Conservation (phyloP, 2,329 filamentous ascomycete genomes). For the Fusarium illudens region DNA sequence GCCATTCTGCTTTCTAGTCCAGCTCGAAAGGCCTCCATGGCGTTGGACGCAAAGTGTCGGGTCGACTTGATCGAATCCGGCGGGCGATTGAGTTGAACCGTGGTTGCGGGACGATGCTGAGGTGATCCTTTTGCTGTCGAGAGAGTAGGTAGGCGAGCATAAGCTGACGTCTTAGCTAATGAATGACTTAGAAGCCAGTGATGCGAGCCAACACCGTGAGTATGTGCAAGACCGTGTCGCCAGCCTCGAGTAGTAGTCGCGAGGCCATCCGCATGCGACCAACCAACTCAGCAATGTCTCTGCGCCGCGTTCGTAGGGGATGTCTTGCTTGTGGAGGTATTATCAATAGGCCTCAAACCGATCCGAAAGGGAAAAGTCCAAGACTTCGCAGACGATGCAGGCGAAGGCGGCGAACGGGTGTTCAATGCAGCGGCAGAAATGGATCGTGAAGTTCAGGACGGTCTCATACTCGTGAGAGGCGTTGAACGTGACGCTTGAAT, state of each 20-base stretch:
- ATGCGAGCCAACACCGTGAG: background rate
- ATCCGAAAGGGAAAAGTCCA: background rate
- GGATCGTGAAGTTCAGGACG: background rate
- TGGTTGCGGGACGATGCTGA: background rate
- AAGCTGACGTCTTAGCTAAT: background rate
- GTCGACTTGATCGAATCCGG: background rate
- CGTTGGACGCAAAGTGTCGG: background rate
- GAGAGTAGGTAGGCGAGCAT: background rate
- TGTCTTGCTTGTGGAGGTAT: background rate
- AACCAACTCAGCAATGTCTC: background rate
- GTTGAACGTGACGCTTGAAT: conserved; percentile 3
- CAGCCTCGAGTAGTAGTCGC: background rate
- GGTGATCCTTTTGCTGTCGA: background rate
- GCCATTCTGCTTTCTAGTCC: conserved; percentile 14
- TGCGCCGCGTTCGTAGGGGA: background rate
- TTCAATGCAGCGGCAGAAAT: background rate
- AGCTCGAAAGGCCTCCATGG: conserved; percentile 33
- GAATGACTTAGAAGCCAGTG: background rate
- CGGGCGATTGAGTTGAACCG: background rate
- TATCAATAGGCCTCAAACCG: background rate
- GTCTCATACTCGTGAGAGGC: background rate
- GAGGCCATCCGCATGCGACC: background rate
- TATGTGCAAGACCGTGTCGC: background rate
- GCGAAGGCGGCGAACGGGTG: background rate
- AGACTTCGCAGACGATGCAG: background rate